Evolutionary conservation across 306 rosid genomes (phyloP), one percentile per base, ranked within the genome.

Genomic region (Malus sylvestris): DNA sequence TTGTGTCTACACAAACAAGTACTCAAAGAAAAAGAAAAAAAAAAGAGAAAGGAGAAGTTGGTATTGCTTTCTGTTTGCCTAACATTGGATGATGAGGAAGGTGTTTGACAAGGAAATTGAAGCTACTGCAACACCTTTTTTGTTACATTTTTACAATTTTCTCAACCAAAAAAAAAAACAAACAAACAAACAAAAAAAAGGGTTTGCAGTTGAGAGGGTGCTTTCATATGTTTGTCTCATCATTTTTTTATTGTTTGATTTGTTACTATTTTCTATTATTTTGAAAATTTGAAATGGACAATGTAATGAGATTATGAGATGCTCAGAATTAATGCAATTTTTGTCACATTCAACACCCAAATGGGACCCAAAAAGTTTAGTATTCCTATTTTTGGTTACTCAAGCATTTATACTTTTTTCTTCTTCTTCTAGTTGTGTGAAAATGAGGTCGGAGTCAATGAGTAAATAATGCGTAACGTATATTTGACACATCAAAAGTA

Each of bases 11-110:
- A 7, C 9, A 35, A 84, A 63, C 81, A 79, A 22, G 63, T 89
- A 53, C 98, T 92, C 88, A 82, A 92, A 90, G 91, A 78, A 79
- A 88, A 92, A 90, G 97, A 83, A 85, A 89, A 64, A 64, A 63
- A 62, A 14, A 64, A 29, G 74, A 70, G 18, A 15, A 81, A 61
- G 78, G 75, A 70, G 84, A 79, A 85, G 93, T 89, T 82, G 96
- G 96, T 91, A 77, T 11, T 70, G 62, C 83, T 71, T 86, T 49
- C 16, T 49, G 55, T 72, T 78, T 77, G 82, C 82, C 75, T 57
- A 78, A 45, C 80, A 74, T 67, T 68, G 82, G 88, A 77, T 77
- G 81, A 8, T 10, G 20, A 15, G 67, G 77, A 81, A 68, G 70
- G 76, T 70, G 86, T 81, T 86, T 87, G 92, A 91, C 3, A 89